phyloP scores from a whole-genome alignment of 176 grass and related monocot species.

The Urochloa ruziziensis region DNA sequence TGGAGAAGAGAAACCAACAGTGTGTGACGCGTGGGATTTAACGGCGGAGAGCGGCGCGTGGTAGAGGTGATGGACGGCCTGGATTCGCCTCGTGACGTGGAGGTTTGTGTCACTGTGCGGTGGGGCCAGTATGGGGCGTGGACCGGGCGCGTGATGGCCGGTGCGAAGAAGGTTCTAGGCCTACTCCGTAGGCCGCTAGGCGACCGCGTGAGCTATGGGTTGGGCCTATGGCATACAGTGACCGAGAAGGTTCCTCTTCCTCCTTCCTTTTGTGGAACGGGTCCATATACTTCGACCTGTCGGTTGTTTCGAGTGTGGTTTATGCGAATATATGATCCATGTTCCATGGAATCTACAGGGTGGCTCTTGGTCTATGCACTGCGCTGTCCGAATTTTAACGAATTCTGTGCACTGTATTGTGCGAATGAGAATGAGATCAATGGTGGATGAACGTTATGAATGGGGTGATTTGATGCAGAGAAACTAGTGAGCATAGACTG shows the following conservation, averaged over 20 bases:
- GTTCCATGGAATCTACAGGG: not conserved
- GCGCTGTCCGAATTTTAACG: not conserved
- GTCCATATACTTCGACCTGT: not conserved
- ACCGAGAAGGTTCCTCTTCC: not conserved
- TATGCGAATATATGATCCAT: not conserved
- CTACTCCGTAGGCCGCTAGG: not conserved
- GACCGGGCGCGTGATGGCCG: not conserved
- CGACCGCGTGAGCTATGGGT: not conserved
- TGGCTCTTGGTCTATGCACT: not conserved
- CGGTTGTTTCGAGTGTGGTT: not conserved
- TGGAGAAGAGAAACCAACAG: not conserved
- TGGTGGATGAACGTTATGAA: not conserved
- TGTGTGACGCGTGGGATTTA: slow-evolving; percentile 22
- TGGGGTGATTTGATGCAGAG: not conserved
- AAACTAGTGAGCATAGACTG: not conserved
- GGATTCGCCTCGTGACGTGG: slow-evolving; percentile 30
- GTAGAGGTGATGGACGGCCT: slow-evolving; percentile 16
- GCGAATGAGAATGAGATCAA: not conserved
- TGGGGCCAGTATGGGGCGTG: not conserved
- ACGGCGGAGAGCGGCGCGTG: slow-evolving; percentile 20
- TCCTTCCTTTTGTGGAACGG: not conserved
- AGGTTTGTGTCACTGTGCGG: not conserved
- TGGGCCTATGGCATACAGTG: no score
- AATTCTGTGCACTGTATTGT: no score
- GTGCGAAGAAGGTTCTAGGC: slow-evolving; percentile 42